Evolutionary conservation across 768 basidiomycete species (phyloP), one percentile per base, ranked within the genome.

Genomic region (Trametopsis cervina): DNA sequence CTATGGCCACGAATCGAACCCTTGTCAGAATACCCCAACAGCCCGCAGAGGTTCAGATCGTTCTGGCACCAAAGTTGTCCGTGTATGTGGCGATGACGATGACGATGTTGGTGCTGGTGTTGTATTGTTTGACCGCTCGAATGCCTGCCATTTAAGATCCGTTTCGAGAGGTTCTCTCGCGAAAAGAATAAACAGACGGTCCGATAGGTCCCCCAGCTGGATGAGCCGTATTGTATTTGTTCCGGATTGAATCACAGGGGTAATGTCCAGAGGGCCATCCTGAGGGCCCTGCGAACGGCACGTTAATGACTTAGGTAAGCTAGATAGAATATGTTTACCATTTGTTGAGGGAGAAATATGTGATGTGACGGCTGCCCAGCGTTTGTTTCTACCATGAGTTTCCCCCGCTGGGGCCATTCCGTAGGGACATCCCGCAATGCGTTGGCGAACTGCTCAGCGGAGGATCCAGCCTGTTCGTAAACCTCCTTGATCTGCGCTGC

Each of bases 251-350:
- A 61, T 60, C 22, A 47, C 40, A 1, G 38, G 29, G 1, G 58
- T 54, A 40, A 60, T 36, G 10, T 61, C 60, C 11, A 61, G 25
- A 5, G 58, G 58, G 11, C 53, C 53, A 22, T 49, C 47, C 5
- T 48, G 36, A 18, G 33, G 54, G 15, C 36, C 46, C 56, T 57
- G 41, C 26, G 44, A 23, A 44, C 24, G 23, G 3, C 13, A 17
- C 20, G 2, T 39, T 24, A n/a, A 37, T 42, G 4, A 41, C 24
- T 20, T n/a, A n/a, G 4, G 15, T 10, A 7, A 18, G 21, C 17
- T 13, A 25, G 17, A 4, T 17, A 10, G 24, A 13, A 36, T 3
- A 23, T 10, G 40, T 47, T 2, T 37, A 55, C 54, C 33, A 53
- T 15, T 17, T 50, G 42, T 36, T 44, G 40, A 20, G 58, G 53